phyloP scores from a whole-genome alignment of 2,329 filamentous ascomycete species.

The Metarhizium album region DNA sequence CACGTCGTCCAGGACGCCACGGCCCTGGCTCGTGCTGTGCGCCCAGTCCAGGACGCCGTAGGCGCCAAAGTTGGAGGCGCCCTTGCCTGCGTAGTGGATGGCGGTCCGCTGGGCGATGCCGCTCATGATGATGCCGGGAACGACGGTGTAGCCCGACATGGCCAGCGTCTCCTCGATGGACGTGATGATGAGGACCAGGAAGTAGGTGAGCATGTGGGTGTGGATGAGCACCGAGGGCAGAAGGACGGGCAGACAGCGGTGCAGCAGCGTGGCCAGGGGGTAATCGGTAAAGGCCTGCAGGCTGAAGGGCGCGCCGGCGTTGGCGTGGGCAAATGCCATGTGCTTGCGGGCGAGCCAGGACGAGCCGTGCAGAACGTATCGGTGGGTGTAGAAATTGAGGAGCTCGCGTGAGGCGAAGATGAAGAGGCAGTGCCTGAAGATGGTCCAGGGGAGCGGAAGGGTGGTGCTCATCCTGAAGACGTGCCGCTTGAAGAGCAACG shows the following conservation, averaged over 20 bases:
- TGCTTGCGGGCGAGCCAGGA: slow-evolving; percentile 31
- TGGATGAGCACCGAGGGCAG: slow-evolving; percentile 54
- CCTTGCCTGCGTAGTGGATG: slow-evolving; percentile 35
- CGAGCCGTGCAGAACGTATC: slow-evolving; percentile 52
- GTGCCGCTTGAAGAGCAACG: slow-evolving; percentile 22
- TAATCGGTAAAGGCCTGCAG: slow-evolving; percentile 58
- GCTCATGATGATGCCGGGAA: slow-evolving; percentile 42
- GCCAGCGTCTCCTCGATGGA: slow-evolving; percentile 57
- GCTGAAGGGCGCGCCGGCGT: slow-evolving; percentile 46
- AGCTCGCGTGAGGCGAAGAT: slow-evolving; percentile 40
- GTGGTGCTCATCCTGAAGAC: slow-evolving; percentile 38
- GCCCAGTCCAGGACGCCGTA: slow-evolving; percentile 54
- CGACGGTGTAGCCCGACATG: slow-evolving; percentile 55
- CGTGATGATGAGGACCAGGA: slow-evolving; percentile 50
- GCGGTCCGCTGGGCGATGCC: slow-evolving; percentile 34
- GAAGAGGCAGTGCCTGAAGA: slow-evolving; percentile 35
- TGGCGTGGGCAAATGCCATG: slow-evolving; percentile 37
- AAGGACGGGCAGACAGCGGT: slow-evolving; percentile 54
- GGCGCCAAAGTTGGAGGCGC: slow-evolving; percentile 49
- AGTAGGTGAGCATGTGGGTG: slow-evolving; percentile 63
- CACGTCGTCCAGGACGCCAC: slow-evolving; percentile 41
- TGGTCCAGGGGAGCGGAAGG: slow-evolving; percentile 42
- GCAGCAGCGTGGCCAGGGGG: slow-evolving; percentile 51
- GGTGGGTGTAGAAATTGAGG: slow-evolving; percentile 65
- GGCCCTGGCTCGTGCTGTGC: slow-evolving; percentile 43